phyloP scores from a whole-genome alignment of 306 rosid genomes.

The Acmispon strigosus region DNA sequence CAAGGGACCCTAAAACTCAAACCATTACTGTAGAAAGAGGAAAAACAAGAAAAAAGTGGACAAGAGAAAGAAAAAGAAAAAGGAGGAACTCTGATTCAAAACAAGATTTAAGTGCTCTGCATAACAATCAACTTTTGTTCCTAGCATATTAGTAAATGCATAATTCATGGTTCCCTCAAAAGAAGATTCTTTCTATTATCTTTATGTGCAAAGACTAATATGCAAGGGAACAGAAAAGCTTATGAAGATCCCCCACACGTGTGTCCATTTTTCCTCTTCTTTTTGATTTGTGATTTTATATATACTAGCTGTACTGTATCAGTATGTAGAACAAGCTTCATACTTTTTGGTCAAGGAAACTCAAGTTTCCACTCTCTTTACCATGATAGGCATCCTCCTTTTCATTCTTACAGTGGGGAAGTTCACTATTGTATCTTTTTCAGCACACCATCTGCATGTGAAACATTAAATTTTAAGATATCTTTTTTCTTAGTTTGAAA shows the following conservation, averaged over 20 bases:
- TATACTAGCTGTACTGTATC: background rate
- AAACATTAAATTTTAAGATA: background rate
- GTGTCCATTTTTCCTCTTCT: slow-evolving; percentile 15
- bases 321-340: slow-evolving; percentile 1
- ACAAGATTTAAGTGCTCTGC: slow-evolving; percentile 2
- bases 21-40: background rate
- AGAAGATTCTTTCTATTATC: slow-evolving; percentile 17
- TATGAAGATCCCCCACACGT: slow-evolving; percentile 32
- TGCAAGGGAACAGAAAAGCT: slow-evolving; percentile 15
- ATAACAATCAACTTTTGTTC: slow-evolving; percentile 3
- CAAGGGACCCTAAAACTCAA: slow-evolving; percentile 31
- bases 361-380: slow-evolving; percentile 28
- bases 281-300: background rate
- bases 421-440: slow-evolving; percentile 42
- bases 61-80: background rate
- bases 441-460: slow-evolving; percentile 44
- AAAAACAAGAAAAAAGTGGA: background rate
- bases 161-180: slow-evolving; percentile 25
- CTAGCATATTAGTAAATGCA: slow-evolving; percentile 23
- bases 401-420: slow-evolving; percentile 50
- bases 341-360: slow-evolving; percentile 11
- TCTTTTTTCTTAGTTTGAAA: background rate
- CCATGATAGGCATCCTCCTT: slow-evolving; percentile 38
- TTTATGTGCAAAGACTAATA: slow-evolving; percentile 17
- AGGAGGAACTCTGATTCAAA: slow-evolving; percentile 2